Conservation (phyloP, 257 asterid species). For the Solanum sitiens region DNA sequence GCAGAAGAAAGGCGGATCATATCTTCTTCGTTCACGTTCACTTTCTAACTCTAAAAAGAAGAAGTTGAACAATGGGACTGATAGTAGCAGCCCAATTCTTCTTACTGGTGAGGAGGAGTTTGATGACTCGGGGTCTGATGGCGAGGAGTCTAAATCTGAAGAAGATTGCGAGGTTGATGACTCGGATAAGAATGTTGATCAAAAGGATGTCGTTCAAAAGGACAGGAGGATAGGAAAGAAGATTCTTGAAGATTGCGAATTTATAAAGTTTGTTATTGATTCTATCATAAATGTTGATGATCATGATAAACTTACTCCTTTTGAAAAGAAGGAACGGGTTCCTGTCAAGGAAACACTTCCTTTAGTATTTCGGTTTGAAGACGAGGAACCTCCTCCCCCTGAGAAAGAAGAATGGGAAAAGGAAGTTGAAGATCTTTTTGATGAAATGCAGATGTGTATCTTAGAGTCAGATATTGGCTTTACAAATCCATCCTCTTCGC, state of each 20-base stretch:
- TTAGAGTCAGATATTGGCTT: conserved; percentile 12
- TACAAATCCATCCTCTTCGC: not conserved
- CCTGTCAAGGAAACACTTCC: conserved; percentile 15
- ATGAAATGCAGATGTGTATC: conserved; percentile 32
- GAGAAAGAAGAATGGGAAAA: conserved; percentile 37
- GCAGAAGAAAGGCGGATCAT: not conserved
- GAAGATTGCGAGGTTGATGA: not conserved
- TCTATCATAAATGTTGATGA: conserved; percentile 14
- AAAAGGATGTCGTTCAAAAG: not conserved
- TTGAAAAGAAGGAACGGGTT: conserved; percentile 1
- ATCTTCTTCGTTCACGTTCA: conserved; percentile 2
- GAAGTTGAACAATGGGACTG: not conserved
- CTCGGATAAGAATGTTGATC: not conserved
- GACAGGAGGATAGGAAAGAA: not conserved
- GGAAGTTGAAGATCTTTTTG: conserved; percentile 38
- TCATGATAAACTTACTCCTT: conserved; percentile 2
- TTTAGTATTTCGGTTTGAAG: conserved; percentile 45
- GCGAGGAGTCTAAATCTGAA: not conserved
- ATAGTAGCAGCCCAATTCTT: not conserved
- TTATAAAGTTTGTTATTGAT: conserved; percentile 12
- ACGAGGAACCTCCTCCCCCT: conserved; percentile 13
- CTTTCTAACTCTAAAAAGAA: not conserved
- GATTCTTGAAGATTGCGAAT: not conserved
- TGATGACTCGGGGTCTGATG: not conserved
- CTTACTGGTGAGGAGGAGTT: not conserved